These are phyloP conservation scores for Candida pini DNA, from an alignment of 805 yeast genomes.

Conservation along the genomic window DNA sequence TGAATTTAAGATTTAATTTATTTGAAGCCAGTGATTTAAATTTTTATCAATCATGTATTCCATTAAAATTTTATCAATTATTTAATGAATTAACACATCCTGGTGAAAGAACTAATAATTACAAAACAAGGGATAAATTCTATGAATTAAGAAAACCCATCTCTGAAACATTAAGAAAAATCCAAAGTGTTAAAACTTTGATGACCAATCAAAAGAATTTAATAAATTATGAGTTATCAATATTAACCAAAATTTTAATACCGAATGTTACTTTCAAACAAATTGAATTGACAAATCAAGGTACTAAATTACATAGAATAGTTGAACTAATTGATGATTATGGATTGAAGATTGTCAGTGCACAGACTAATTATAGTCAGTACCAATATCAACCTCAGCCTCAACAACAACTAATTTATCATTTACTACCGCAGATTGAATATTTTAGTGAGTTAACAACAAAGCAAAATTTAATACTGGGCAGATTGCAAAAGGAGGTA, in stretches of 20 bases:
- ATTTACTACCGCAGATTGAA: slow-evolving; percentile 14
- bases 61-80: slow-evolving; percentile 55
- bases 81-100: slow-evolving; percentile 54
- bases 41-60: slow-evolving; percentile 48
- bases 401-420: slow-evolving; percentile 5
- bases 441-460: slow-evolving; percentile 4
- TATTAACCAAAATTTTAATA: slow-evolving; percentile 11
- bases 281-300: slow-evolving; percentile 8
- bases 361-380: slow-evolving; percentile 5
- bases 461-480: slow-evolving; percentile 8
- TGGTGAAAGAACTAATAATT: slow-evolving; percentile 13
- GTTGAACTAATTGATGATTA: slow-evolving; percentile 9
- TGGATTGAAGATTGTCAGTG: slow-evolving; percentile 8
- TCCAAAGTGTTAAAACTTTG: slow-evolving; percentile 28
- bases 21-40: slow-evolving; percentile 32
- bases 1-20: slow-evolving; percentile 42
- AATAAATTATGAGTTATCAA: slow-evolving; percentile 16
- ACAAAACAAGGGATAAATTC: slow-evolving; percentile 32
- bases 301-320: slow-evolving; percentile 9
- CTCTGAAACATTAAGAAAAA: slow-evolving; percentile 27
- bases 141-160: slow-evolving; percentile 33
- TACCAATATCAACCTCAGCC: too few relatives aligned
- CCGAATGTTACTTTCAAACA: slow-evolving; percentile 13
- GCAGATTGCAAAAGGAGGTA: slow-evolving; percentile 12
- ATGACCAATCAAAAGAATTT: slow-evolving; percentile 24